Base-by-base conservation (phyloP, 768 basidiomycete species). In the Lactifluus echinatus region DNA sequence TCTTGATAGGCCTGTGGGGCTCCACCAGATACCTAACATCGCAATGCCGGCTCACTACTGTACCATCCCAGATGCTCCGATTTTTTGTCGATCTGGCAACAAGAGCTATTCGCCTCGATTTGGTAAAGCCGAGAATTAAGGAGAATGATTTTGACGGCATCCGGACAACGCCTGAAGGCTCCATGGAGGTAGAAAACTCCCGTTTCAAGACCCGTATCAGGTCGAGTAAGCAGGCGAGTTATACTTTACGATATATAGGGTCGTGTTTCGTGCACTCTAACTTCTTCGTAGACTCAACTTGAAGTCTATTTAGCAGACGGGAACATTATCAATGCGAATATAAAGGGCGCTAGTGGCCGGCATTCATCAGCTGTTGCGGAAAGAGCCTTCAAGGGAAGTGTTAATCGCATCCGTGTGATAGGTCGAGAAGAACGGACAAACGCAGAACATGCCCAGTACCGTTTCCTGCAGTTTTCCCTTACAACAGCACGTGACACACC, bases 181-280 rank as follows among this genome's bases (percentile, higher is more conserved):
- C 3, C 57, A 12, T n/a, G n/a, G 43, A 12, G 0, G 31, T 60
- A 19, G 8, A 42, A 6, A 60, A 60, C 19, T 14, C 44, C 8
- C 55, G 59, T 1, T 60, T 33, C 50, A 60, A 57, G 40, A 43
- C 49, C 14, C 50, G 59, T 14, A 57, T 60, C 50, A 50, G 59
- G 21, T 1, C 11, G 2, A 52, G 55, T 23, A 21, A 4, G 7
- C 49, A 57, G 34, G 59, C 53, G 29, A 0, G 56, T 47, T 29
- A 7, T 23, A n/a, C n/a, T 24, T n/a, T 21, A 24, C 12, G n/a
- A 2, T 28, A 15, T 24, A 26, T 33, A 3, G 10, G 23, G n/a
- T n/a, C n/a, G n/a, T n/a, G n/a, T n/a, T n/a, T n/a, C n/a, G n/a
- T n/a, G n/a, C n/a, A n/a, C n/a, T n/a, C n/a, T n/a, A n/a, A n/a